A percentile compares a stretch with the other conserved stretches of the same genome.
These are phyloP conservation scores for Verbena officinalis DNA, from an alignment of 257 asterid species.

Conservation along the genomic window DNA sequence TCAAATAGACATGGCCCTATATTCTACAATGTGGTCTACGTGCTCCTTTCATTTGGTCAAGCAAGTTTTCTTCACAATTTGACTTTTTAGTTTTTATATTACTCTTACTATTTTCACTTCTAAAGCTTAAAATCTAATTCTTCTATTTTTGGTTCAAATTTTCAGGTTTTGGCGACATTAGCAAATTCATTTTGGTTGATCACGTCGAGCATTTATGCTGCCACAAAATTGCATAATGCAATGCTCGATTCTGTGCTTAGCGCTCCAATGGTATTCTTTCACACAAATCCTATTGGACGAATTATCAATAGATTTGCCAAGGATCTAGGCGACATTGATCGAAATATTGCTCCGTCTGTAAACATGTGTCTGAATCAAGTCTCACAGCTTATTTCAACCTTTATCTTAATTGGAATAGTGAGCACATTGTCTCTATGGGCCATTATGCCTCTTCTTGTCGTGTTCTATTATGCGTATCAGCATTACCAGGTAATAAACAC, in stretches of 20 bases:
- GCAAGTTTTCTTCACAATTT: slow-evolving; percentile 41
- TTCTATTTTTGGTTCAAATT: background rate
- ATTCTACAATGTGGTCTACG: slow-evolving; percentile 70
- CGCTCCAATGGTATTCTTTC: slow-evolving; percentile 98
- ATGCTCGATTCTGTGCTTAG: slow-evolving; percentile 83
- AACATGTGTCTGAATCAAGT: slow-evolving; percentile 83
- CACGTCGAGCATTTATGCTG: slow-evolving; percentile 88
- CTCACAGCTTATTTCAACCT: slow-evolving; percentile 86
- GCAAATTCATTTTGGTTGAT: slow-evolving; percentile 92
- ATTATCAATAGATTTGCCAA: slow-evolving; percentile 93
- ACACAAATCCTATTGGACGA: slow-evolving; percentile 93
- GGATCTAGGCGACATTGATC: slow-evolving; percentile 93
- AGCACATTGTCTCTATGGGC: slow-evolving; percentile 98
- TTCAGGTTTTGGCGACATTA: slow-evolving; percentile 77
- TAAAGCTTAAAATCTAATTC: slow-evolving; percentile 1
- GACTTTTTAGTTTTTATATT: background rate
- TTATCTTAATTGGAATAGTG: slow-evolving; percentile 90
- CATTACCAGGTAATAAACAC: slow-evolving; percentile 78
- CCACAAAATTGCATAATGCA: slow-evolving; percentile 68
- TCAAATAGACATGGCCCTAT: slow-evolving; percentile 46
- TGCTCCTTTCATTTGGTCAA: slow-evolving; percentile 73
- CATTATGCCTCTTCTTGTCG: slow-evolving; percentile 89
- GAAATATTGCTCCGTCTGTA: slow-evolving; percentile 76
- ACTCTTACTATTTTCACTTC: slow-evolving; percentile 10
- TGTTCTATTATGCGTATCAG: slow-evolving; percentile 84